These are phyloP conservation scores for Gynochthodes officinalis DNA, from an alignment of 257 asterid species.

Conservation along the genomic window DNA sequence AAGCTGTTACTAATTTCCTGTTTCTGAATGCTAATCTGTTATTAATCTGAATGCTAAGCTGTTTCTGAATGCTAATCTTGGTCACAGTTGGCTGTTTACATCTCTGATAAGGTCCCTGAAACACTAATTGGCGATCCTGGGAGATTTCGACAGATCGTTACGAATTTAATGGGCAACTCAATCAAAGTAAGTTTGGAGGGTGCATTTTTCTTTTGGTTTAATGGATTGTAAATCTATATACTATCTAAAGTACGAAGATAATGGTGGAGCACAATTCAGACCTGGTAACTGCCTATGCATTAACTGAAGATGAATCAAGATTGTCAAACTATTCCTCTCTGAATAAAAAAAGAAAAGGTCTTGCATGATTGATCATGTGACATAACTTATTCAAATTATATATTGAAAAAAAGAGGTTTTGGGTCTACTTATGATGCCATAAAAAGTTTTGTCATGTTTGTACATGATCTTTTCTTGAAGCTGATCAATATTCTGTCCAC, in stretches of 20 bases:
- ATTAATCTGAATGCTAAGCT: neutral
- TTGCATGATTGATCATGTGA: too few relatives aligned
- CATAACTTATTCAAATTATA: neutral
- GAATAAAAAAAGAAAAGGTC: too few relatives aligned
- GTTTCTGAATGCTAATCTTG: constrained; percentile 14
- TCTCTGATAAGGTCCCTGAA: constrained; percentile 76
- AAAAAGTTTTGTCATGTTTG: neutral
- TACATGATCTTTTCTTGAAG: neutral
- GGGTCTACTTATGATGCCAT: neutral
- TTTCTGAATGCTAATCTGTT: neutral
- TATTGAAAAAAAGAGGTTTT: neutral
- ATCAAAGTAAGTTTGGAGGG: constrained; percentile 67
- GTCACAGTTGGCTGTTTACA: constrained; percentile 85
- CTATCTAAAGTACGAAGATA: neutral
- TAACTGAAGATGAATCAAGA: neutral
- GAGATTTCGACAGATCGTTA: constrained; percentile 85
- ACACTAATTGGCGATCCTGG: constrained; percentile 90
- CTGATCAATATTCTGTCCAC: constrained; percentile 15
- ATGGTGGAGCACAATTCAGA: neutral
- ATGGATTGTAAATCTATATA: neutral
- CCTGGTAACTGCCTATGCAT: neutral
- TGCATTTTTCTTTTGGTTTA: neutral
- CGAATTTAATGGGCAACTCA: constrained; percentile 88
- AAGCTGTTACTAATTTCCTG: constrained; percentile 18
- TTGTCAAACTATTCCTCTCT: neutral